Evolutionary conservation across 345 rosid species (phyloP), one percentile per base, ranked within the genome.

Genomic region (Pistacia vera): DNA sequence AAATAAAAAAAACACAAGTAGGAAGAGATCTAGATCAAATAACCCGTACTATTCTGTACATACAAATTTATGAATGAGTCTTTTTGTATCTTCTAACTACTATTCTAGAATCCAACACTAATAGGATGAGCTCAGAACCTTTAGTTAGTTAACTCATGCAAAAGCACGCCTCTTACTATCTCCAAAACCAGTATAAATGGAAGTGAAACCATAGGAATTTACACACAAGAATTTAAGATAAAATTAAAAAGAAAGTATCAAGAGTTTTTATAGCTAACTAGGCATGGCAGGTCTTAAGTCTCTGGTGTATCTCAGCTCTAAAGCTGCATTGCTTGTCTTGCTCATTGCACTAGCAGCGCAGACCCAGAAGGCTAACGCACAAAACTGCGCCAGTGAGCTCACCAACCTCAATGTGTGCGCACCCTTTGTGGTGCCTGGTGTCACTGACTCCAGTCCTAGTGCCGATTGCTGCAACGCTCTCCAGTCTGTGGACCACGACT

Each of bases 401-500:
- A 86, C 18, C 73, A 83, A 78, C 80, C 90, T 93, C 61, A 90
- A 87, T 33, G 82, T 77, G 66, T 95, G 99, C 49, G 91, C 86
- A 52, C 94, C 90, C 5, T 95, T 78, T 68, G 92, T 93, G 77
- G 70, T 93, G 73, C 96, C 94, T 0, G 94, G 98, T 38, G 83
- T 86, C 6, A 25, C 78, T 0, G 62, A n/a, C 72, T 66, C 80
- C 1, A 69, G 11, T 78, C 98, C 99, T 0, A 83, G 71, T 51
- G 2, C 89, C 0, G 88, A 77, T 7, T 90, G 97, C 57, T 90
- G 98, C 67, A 71, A 25, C 11, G 95, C 97, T 1, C 93, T 93
- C 36, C 90, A 80, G 48, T 73, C 91, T 0, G 85, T 95, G 18
- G 84, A 87, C 5, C 83, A 70, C 16, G 93, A 90, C 74, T 95